phyloP scores from a whole-genome alignment of 257 asterid genomes.

The Misopates orontium region DNA sequence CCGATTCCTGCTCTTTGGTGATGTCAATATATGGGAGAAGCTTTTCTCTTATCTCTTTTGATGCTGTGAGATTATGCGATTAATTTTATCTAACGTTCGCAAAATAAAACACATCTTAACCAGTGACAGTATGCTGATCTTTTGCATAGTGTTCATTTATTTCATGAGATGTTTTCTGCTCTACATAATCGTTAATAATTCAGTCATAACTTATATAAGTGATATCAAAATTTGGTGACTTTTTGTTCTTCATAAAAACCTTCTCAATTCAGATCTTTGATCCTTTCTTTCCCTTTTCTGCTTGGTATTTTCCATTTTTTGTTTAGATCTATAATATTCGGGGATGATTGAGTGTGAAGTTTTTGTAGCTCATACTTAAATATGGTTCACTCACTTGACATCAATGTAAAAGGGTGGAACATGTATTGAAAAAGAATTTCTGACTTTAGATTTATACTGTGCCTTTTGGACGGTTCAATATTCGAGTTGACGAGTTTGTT shows the following conservation, averaged over 20 bases:
- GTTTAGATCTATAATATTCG: not conserved
- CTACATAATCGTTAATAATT: too few species aligned
- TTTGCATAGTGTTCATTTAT: too few species aligned
- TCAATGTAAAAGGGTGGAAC: not conserved
- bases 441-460: not conserved
- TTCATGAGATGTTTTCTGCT: too few species aligned
- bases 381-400: not conserved
- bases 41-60: not conserved
- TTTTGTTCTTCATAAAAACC: not conserved
- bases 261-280: not conserved
- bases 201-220: not conserved
- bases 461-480: constrained; percentile 2
- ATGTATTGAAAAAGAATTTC: not conserved
- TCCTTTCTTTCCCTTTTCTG: not conserved
- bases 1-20: constrained; percentile 1
- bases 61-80: not conserved
- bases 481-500: not conserved
- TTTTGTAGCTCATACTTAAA: not conserved
- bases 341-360: not conserved
- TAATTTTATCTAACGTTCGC: too few species aligned
- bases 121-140: too few species aligned
- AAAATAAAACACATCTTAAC: too few species aligned
- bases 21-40: too few species aligned
- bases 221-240: not conserved
- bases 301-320: not conserved